These are phyloP conservation scores for Corchorus capsularis DNA, from an alignment of 345 rosid species.

Conservation along the genomic window DNA sequence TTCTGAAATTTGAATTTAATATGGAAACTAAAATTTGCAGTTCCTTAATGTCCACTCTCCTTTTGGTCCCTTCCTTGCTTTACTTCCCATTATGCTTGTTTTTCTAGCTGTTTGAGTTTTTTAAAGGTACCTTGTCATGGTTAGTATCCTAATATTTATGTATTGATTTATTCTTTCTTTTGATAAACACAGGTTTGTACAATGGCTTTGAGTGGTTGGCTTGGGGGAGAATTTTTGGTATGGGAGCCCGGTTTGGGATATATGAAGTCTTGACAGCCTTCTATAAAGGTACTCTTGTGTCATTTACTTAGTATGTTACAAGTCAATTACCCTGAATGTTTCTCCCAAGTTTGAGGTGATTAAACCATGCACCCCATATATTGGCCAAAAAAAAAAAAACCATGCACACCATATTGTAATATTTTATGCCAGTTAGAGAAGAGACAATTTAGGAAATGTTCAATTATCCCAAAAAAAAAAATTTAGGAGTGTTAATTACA, in stretches of 20 bases:
- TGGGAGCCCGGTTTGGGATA: constrained; percentile 80
- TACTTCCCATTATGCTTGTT: not conserved
- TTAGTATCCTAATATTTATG: not conserved
- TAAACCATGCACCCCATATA: not conserved
- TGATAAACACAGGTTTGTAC: constrained; percentile 60
- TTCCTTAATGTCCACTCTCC: not conserved
- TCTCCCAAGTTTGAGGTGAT: too few species aligned
- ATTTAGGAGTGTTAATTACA: too few species aligned
- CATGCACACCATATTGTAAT: not conserved
- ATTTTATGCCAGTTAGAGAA: not conserved
- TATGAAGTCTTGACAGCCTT: constrained; percentile 84
- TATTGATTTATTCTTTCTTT: constrained; percentile 1
- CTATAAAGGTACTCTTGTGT: constrained; percentile 58
- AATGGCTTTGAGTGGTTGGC: constrained; percentile 73
- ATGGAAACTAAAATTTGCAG: not conserved
- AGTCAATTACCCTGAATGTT: not conserved
- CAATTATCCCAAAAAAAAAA: too few species aligned
- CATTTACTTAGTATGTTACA: not conserved
- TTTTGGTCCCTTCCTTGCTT: not conserved
- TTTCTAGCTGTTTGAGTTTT: not conserved
- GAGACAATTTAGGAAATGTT: not conserved
- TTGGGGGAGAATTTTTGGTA: constrained; percentile 62
- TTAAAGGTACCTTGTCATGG: not conserved
- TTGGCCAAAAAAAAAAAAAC: too few species aligned
- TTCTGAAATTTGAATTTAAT: not conserved